Evolutionary conservation across 495 filamentous ascomycete genomes (phyloP).

Genomic region (Neurospora sp.): DNA sequence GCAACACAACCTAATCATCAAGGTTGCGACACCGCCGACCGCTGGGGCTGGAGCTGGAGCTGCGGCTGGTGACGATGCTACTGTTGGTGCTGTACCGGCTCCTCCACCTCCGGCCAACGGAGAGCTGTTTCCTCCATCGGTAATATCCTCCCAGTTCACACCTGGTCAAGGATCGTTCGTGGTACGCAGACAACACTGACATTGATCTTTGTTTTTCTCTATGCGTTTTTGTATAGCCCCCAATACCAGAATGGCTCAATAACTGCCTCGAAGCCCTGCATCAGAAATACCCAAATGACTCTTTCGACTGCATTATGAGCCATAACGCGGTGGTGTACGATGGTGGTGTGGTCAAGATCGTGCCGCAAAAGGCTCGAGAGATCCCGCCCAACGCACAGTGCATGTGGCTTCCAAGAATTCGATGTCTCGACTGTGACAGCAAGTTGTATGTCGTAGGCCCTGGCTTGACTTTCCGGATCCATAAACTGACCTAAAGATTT

Average conservation of each 20-base stretch:
- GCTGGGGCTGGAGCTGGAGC: not conserved
- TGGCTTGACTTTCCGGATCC: no score
- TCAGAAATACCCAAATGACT: conserved; percentile 58
- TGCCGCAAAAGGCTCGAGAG: conserved; percentile 15
- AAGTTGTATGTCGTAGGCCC: conserved; percentile 88
- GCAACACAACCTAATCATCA: conserved; percentile 19
- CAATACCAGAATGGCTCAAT: conserved; percentile 72
- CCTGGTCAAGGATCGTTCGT: not conserved
- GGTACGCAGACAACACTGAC: not conserved
- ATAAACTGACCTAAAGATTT: no score
- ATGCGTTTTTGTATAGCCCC: conserved; percentile 42
- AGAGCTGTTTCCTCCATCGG: conserved; percentile 39
- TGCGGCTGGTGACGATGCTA: not conserved
- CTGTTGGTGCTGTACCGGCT: conserved; percentile 51
- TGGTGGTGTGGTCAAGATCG: conserved; percentile 15
- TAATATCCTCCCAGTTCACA: conserved; percentile 33
- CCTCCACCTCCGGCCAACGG: conserved; percentile 48
- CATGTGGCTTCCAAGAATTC: conserved; percentile 73
- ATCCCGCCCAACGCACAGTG: conserved; percentile 50
- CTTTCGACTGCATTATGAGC: conserved; percentile 81
- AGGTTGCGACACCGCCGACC: conserved; percentile 20
- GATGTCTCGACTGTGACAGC: conserved; percentile 83
- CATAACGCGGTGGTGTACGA: conserved; percentile 63
- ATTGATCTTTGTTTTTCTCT: conserved; percentile 3
- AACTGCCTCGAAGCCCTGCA: conserved; percentile 53